Evolutionary conservation across 441 rosid species (phyloP).

Genomic region (Capsella rubella): DNA sequence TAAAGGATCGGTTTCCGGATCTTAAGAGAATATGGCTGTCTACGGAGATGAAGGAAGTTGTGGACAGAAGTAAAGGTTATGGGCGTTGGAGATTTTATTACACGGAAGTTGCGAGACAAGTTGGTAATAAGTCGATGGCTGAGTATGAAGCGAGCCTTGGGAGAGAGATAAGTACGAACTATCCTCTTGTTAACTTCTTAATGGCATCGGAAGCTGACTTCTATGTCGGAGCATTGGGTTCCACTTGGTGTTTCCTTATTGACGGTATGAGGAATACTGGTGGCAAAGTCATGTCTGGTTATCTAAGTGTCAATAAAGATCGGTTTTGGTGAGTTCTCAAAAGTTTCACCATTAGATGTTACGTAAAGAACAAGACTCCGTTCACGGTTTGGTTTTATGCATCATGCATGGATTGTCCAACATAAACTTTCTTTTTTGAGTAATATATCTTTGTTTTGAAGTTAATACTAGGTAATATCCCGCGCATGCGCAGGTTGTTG

Average conservation of each 20-base stretch:
- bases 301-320: slow-evolving; percentile 89
- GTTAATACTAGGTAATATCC: no score
- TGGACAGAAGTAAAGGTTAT: slow-evolving; percentile 61
- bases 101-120: slow-evolving; percentile 82
- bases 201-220: slow-evolving; percentile 92
- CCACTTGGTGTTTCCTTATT: slow-evolving; percentile 95
- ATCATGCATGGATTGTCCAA: no score
- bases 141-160: slow-evolving; percentile 86
- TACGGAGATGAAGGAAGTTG: slow-evolving; percentile 92
- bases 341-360: no score
- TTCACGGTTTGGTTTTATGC: no score
- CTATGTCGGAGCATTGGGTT: slow-evolving; percentile 91
- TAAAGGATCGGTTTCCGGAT: no score
- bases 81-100: slow-evolving; percentile 75
- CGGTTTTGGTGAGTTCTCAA: slow-evolving; percentile 67
- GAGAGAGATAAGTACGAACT: slow-evolving; percentile 85
- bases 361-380: no score
- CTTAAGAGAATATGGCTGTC: no score
- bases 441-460: no score
- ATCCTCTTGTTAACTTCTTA: slow-evolving; percentile 90
- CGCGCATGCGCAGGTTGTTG: no score
- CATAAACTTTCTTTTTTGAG: no score
- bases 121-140: slow-evolving; percentile 82
- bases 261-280: slow-evolving; percentile 97
- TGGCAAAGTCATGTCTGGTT: slow-evolving; percentile 95